Percentiles rank a stretch among this genome's conserved stretches.
phyloP scores from a whole-genome alignment of 257 asterid genomes.

The Nicotiana obtusifolia region DNA sequence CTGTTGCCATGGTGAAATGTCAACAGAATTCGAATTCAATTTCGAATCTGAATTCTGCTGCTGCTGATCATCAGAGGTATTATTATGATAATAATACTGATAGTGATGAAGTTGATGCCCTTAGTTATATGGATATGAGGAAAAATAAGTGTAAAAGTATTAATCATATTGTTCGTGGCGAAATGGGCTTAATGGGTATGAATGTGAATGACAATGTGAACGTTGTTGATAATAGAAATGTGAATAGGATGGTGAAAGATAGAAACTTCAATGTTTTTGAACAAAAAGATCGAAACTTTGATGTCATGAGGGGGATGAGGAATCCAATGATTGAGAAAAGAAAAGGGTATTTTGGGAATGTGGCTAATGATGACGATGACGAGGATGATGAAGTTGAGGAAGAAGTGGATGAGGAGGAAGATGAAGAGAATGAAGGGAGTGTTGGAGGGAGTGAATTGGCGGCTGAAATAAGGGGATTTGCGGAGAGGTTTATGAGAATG shows the following conservation, averaged over 20 bases:
- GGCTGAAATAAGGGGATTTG: conserved; percentile 62
- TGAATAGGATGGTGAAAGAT: conserved; percentile 17
- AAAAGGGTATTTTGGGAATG: conserved; percentile 26
- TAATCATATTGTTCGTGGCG: conserved; percentile 37
- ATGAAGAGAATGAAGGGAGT: conserved; percentile 24
- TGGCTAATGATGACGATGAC: conserved; percentile 26
- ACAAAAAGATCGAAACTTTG: background rate
- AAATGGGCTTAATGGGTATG: conserved; percentile 13
- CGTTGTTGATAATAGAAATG: conserved; percentile 9
- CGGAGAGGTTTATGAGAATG: conserved; percentile 71
- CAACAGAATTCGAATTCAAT: background rate
- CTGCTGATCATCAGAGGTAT: background rate
- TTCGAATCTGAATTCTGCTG: conserved; percentile 3
- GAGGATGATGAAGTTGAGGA: conserved; percentile 19
- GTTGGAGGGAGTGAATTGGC: conserved; percentile 55
- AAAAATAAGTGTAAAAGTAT: conserved; percentile 50
- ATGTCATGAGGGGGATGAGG: conserved; percentile 19
- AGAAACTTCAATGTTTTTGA: background rate
- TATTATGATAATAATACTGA: conserved; percentile 19
- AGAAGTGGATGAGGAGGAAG: conserved; percentile 25
- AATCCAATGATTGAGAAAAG: conserved; percentile 34
- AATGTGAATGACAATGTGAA: background rate
- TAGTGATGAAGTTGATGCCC: conserved; percentile 37
- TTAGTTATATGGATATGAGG: conserved; percentile 19
- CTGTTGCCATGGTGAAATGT: conserved; percentile 42